Base-by-base conservation (phyloP, 2,329 filamentous ascomycete genomes). In the Orbilia ellipsospora region DNA sequence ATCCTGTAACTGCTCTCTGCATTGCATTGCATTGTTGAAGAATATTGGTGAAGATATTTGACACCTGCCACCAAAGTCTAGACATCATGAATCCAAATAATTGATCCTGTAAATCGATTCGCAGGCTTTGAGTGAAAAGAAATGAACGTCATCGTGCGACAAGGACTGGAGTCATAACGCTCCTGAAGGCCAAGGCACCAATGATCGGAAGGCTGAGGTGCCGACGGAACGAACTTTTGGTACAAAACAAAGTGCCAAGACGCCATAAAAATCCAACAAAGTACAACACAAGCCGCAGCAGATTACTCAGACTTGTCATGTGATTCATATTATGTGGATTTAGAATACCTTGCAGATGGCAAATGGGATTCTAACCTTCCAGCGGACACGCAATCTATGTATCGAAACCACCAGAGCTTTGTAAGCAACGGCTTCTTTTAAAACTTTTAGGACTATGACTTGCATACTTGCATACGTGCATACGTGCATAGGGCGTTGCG, bases 251-350 rank as follows among this genome's bases (percentile, higher is more conserved):
- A 18, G 5, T n/a, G 50, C 51, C 13, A 26, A 45, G 60, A 23
- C 42, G 42, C n/a, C 5, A 10, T 15, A 62, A 52, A 74, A 74
- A 68, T 68, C 23, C 70, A 74, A 74, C 70, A 52, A 63, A 68
- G 68, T 62, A 74, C 70, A 74, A 64, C 63, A 18, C 52, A 63
- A 26, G 42, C 55, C 36, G 50, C 60, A 50, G n/a, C n/a, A 52
- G 52, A 72, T 74, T 67, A 74, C 50, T 74, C 70, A 74, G 62
- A 74, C 23, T 52, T 45, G 63, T 74, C 70, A 74, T 74, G 70
- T 74, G 70, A 74, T 67, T 50, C 50, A 68, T 23, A 23, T 42
- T 6, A 31, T 23, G 42, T 55, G 40, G 57, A 56, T 52, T 50
- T 51, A 45, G 16, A 44, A 45, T 20, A 23, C 23, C 15, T 26